Conservation (phyloP, 306 rosid genomes). For the Prunus persica region Prunus_persica_NCBIv2 NC_034016.1:16141501-16142000, state of each 20-base stretch:
- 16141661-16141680: neutral
- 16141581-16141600: neutral
- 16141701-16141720: conserved; percentile 26
- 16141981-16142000: too few relatives aligned
- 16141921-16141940: too few relatives aligned
- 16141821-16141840: too few relatives aligned
- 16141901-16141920: too few relatives aligned
- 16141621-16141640: neutral
- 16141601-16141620: neutral
- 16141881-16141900: too few relatives aligned
- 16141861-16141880: too few relatives aligned
- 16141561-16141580: neutral
- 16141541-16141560: neutral
- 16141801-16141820: too few relatives aligned
- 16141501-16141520: neutral
- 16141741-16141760: conserved; percentile 34
- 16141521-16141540: neutral
- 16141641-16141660: neutral
- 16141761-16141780: too few relatives aligned
- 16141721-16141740: conserved; percentile 12
- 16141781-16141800: too few relatives aligned
- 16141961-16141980: too few relatives aligned
- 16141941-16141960: too few relatives aligned
- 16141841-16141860: too few relatives aligned
- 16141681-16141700: neutral